A percentile compares a stretch with the other conserved stretches of the same genome.
Evolutionary conservation across 2,329 filamentous ascomycete genomes (phyloP).

Genomic region (Aspergillus floridensis): DNA sequence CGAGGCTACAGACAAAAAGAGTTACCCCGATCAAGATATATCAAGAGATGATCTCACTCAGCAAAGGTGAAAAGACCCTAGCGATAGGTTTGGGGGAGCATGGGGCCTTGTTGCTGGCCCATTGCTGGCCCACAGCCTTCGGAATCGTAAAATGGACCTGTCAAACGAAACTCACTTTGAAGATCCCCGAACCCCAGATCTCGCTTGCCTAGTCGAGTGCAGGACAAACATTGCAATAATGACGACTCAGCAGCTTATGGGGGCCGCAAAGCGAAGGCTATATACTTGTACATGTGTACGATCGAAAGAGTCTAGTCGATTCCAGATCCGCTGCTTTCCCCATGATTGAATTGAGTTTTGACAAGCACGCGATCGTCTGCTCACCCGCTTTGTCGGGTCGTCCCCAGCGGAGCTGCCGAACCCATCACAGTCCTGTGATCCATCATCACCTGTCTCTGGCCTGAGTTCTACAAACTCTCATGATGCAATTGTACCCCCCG

Average conservation of each 20-base stretch:
- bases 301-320: not conserved
- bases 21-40: too few species aligned
- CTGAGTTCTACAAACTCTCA: too few species aligned
- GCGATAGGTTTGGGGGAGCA: not conserved
- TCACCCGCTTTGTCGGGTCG: conserved; percentile 29
- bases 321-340: conserved; percentile 4
- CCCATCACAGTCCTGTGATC: not conserved
- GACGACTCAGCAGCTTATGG: not conserved
- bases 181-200: not conserved
- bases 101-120: not conserved
- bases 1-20: not conserved
- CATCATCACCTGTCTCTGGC: not conserved
- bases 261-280: not conserved
- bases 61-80: not conserved
- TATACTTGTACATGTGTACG: not conserved
- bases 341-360: conserved; percentile 31
- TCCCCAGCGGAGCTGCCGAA: not conserved
- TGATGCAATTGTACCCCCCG: not conserved
- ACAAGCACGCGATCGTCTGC: conserved; percentile 32
- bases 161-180: not conserved
- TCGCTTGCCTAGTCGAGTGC: not conserved
- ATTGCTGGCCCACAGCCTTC: conserved; percentile 1
- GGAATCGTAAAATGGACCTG: conserved; percentile 1
- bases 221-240: not conserved
- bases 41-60: too few species aligned